Evolutionary conservation across 441 rosid species (phyloP).

Genomic region (Jatropha podagrica): DNA sequence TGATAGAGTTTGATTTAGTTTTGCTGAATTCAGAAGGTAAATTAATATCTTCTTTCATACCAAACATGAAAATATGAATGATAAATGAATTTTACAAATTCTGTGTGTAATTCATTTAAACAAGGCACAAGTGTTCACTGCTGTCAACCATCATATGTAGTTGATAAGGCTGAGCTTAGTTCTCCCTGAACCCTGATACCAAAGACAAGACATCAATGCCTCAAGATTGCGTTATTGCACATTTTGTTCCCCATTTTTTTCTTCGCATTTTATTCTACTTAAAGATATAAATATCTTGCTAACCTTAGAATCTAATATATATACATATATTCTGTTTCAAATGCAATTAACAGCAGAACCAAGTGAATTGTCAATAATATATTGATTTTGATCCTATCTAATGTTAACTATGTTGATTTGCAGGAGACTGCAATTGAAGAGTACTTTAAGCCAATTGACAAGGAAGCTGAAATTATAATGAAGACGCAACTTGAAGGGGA

Average conservation of each 20-base stretch:
- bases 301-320: not conserved
- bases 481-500: conserved; percentile 82
- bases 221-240: not conserved
- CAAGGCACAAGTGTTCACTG: no score
- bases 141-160: no score
- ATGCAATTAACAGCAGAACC: not conserved
- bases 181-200: not conserved
- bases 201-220: not conserved
- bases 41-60: no score
- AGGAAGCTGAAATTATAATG: conserved; percentile 73
- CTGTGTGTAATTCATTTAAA: no score
- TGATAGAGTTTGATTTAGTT: no score
- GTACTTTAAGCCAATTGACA: conserved; percentile 78
- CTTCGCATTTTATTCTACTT: not conserved
- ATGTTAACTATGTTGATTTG: conserved; percentile 17
- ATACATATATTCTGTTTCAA: no score
- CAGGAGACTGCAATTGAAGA: conserved; percentile 87
- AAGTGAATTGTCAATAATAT: not conserved
- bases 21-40: no score
- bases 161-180: no score
- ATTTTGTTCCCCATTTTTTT: not conserved
- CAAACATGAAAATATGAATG: no score
- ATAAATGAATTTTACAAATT: no score
- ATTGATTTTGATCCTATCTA: not conserved
- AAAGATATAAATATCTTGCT: not conserved